Evolutionary conservation across 495 filamentous ascomycete genomes (phyloP), one percentile per base, ranked within the genome.

Genomic region (Bombardia bombarda): DNA sequence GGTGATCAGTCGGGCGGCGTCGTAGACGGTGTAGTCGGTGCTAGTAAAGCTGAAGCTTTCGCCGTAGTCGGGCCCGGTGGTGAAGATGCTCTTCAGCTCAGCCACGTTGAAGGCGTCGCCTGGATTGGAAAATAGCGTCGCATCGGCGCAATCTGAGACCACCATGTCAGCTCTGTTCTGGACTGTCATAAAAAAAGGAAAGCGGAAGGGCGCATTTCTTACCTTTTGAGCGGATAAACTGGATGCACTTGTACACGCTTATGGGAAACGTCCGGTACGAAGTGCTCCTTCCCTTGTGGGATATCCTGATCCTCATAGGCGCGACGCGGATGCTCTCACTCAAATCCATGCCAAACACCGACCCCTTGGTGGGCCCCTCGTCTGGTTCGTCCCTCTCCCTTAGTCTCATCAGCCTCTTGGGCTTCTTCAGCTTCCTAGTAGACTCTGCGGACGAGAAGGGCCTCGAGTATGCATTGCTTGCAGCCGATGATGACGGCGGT

Each of bases 241-340:
- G 56, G 44, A 50, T 57, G 39, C 53, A 59, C 24, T 59, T 61
- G 42, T 61, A 49, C 3, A 61, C 43, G n/a, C 40, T 30, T 12
- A 57, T 12, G 1, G 58, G 58, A 14, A 52, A 55, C 0, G 46
- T 45, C 5, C 58, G 37, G 7, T 57, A 44, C 19, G 58, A 61
- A 2, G 50, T 55, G 18, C 43, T 38, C 6, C 37, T 39, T 1
- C 58, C 58, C 25, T 48, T 52, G 49, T 61, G 58, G 0, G 56
- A 61, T 13, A 61, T 54, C 23, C 58, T 17, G 35, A 54, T 57
- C 23, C 46, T 49, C 25, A 52, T 55, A 0, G 56, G 58, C 4
- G 58, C 58, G 0, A 51, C 22, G 4, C 38, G 21, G 18, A 61
- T 43, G 36, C 56, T 59, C 7, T 50, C 28, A 13, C 54, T 52